A percentile compares a stretch with the other conserved stretches of the same genome.
These are phyloP conservation scores for Auxenochlorella pyrenoidosa DNA, from an alignment of 139 green algal species.

Conservation along the genomic window DNA sequence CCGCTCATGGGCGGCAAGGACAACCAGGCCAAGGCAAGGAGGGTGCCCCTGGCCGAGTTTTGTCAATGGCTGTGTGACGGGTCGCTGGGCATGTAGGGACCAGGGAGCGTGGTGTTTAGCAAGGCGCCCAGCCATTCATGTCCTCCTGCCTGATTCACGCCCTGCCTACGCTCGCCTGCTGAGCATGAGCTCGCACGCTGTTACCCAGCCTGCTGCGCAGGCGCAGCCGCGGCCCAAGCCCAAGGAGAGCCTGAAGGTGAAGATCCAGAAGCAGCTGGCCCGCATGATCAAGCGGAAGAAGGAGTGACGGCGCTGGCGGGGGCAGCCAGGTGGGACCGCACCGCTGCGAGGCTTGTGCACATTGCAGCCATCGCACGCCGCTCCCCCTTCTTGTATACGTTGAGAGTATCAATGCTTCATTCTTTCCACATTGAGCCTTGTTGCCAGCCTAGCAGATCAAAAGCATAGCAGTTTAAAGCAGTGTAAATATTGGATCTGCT, in stretches of 20 bases:
- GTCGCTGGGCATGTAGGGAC: too few species aligned
- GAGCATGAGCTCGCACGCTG: not conserved
- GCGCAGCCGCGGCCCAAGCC: not conserved
- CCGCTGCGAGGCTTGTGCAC: too few species aligned
- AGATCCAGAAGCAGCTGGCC: conserved; percentile 22
- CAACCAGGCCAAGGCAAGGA: not conserved
- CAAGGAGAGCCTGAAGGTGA: conserved; percentile 11
- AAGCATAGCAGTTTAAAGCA: too few species aligned
- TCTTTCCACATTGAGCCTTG: too few species aligned
- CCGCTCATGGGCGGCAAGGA: conserved; percentile 18
- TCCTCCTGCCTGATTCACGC: too few species aligned
- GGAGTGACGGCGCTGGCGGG: not conserved
- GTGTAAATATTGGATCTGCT: not conserved
- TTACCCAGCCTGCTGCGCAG: not conserved
- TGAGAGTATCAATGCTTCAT: too few species aligned
- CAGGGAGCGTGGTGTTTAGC: too few species aligned
- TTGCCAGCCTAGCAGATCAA: too few species aligned
- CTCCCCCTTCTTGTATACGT: too few species aligned
- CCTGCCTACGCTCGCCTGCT: too few species aligned
- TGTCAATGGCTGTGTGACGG: not conserved
- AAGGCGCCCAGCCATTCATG: too few species aligned
- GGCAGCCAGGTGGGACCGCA: not conserved
- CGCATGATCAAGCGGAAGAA: conserved; percentile 36
- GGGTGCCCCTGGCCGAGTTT: not conserved
- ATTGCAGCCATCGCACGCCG: too few species aligned